Conservation (phyloP, 225 moss, liverwort and hornwort species). For the Marchantia paleacea region DNA sequence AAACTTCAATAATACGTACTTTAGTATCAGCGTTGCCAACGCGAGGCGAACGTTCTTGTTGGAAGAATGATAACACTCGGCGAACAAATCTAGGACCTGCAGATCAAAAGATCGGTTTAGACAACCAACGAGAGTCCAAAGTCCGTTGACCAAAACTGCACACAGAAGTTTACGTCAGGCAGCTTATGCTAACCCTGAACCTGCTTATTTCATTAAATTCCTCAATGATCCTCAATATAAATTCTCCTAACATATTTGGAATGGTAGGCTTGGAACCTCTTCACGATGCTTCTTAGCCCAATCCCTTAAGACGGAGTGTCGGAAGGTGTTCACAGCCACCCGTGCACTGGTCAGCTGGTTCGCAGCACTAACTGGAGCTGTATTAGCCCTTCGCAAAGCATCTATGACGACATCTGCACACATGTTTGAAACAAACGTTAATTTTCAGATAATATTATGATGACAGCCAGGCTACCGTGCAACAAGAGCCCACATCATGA, state of each 20-base stretch:
- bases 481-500: not conserved
- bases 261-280: conserved; percentile 52
- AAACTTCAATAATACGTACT: conserved; percentile 45
- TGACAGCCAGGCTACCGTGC: not conserved
- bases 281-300: conserved; percentile 71
- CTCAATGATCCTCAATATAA: not conserved
- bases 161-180: not conserved
- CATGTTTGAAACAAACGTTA: not conserved
- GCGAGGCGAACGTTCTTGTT: conserved; percentile 87
- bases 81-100: conserved; percentile 86
- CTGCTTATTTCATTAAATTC: no score
- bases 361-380: conserved; percentile 54
- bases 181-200: no score
- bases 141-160: not conserved
- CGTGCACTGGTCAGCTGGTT: conserved; percentile 86
- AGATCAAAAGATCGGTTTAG: not conserved
- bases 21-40: conserved; percentile 77
- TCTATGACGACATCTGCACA: conserved; percentile 69
- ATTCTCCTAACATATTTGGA: not conserved
- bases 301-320: conserved; percentile 62
- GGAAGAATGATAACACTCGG: conserved; percentile 70
- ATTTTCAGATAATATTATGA: not conserved
- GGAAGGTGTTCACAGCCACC: conserved; percentile 75
- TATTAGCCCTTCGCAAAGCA: conserved; percentile 62
- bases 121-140: not conserved